Conservation (phyloP, 768 basidiomycete species). For the Suillus subluteus region DNA sequence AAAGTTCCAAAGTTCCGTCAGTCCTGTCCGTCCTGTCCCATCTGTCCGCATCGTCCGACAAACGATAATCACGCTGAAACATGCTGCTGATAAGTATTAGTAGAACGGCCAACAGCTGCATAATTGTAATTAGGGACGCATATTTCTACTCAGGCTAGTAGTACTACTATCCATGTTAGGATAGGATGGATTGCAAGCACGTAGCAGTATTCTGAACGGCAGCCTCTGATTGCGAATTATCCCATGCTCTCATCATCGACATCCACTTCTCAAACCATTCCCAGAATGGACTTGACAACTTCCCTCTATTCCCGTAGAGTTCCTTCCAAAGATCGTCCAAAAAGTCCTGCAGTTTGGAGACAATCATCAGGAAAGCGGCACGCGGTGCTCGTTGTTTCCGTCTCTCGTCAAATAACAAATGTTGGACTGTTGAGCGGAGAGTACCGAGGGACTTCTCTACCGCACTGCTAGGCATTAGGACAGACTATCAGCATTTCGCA, state of each 20-base stretch:
- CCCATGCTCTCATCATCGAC: constrained; percentile 9
- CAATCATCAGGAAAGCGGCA: background rate
- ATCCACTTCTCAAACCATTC: constrained; percentile 11
- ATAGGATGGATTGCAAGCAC: constrained; percentile 4
- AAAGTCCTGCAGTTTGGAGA: constrained; percentile 5
- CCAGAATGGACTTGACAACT: constrained; percentile 3
- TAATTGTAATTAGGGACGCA: too few species aligned
- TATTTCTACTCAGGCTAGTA: too few species aligned
- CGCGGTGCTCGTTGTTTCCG: constrained; percentile 6
- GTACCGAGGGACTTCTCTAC: constrained; percentile 4
- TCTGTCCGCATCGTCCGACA: too few species aligned
- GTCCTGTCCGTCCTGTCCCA: too few species aligned
- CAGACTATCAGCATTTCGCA: background rate
- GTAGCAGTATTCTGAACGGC: background rate
- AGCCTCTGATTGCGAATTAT: constrained; percentile 6
- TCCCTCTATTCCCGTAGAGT: background rate
- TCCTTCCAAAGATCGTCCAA: constrained; percentile 8
- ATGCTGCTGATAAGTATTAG: too few species aligned
- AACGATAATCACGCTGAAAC: too few species aligned
- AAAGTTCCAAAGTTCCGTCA: too few species aligned
- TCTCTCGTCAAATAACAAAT: background rate
- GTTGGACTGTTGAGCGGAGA: constrained; percentile 4
- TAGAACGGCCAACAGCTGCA: too few species aligned
- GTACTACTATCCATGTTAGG: background rate
- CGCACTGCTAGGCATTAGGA: background rate